Base-by-base conservation (phyloP, 2,329 filamentous ascomycete species). In the Xylogone sp. region DNA sequence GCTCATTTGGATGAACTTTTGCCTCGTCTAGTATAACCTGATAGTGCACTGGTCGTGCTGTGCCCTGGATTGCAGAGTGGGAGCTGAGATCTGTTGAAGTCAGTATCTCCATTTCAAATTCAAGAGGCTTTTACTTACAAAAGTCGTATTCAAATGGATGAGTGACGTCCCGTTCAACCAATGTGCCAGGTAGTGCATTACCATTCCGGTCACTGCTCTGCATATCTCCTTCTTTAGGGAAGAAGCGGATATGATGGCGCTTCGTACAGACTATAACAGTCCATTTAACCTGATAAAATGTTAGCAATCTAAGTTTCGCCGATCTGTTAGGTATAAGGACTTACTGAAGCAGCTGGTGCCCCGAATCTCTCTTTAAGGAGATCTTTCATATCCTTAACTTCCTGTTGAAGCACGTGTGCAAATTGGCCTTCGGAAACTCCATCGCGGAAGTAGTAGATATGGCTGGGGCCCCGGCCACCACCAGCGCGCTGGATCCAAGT, bases 121-220 rank as follows among this genome's bases (percentile, higher is more conserved):
- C 34, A 7, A 13, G 10, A 16, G 34, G 5, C 5, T 5, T 39
- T 39, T 39, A 53, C 63, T 61, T 56, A 65, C 82, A 93, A 63
- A 96, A 96, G 65, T 97, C 94, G 66, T 87, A 95, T 66, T 96
- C 88, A 64, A 87, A 89, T 0, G 94, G 90, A 62, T 93, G 89
- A 0, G 91, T 97, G n/a, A 95, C 85, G 53, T 96, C 93, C 29
- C 77, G 79, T 69, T 97, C 93, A 4, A 99, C 85, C 1, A 99
- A 67, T 0, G 89, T 96, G 2, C 94, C 95, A 0, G 93, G 93
- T 0, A 93, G 68, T 1, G 91, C 81, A 63, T 97, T 99, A 31
- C 77, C 80, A 58, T 96, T 95, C 46, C 77, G 78, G 64, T 99
- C 94, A 5, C 72, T 78, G 12, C 74, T 69, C 2, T 53, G 54